phyloP scores from a whole-genome alignment of 2,329 filamentous ascomycete species.

The Colletotrichum coccodes region DNA sequence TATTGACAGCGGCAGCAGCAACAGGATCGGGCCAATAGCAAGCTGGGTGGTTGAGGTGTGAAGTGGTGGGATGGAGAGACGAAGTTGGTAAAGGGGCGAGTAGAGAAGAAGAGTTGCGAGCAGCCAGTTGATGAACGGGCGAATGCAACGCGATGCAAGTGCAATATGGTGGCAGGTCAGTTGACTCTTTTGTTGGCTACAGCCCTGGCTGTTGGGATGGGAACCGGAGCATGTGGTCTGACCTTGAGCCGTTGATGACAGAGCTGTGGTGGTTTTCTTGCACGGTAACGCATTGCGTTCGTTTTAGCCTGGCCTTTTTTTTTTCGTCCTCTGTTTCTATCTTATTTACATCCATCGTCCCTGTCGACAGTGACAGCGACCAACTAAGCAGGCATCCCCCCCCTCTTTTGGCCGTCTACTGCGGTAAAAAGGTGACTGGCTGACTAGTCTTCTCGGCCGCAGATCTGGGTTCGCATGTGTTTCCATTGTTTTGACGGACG shows the following conservation, averaged over 20 bases:
- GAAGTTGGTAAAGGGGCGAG: conserved; percentile 12
- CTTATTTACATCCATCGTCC: conserved; percentile 24
- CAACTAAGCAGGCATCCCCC: neutral
- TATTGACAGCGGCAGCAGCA: conserved; percentile 5
- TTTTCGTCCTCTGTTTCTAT: neutral
- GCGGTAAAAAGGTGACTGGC: neutral
- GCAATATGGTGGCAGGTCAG: conserved; percentile 17
- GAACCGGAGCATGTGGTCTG: conserved; percentile 32
- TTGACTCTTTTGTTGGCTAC: conserved; percentile 30
- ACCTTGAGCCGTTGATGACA: conserved; percentile 30
- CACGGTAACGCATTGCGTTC: conserved; percentile 1
- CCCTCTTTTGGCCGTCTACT: neutral
- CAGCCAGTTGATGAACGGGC: conserved; percentile 4
- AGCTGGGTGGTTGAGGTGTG: neutral
- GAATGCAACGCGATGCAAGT: conserved; percentile 2
- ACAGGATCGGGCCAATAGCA: conserved; percentile 17
- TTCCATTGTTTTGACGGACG: conserved; percentile 28
- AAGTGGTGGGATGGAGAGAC: conserved; percentile 13
- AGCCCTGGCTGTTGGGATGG: conserved; percentile 31
- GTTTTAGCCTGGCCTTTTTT: neutral
- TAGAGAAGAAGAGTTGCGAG: conserved; percentile 13
- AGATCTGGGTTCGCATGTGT: conserved; percentile 21
- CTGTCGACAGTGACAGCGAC: conserved; percentile 13
- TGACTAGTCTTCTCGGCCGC: neutral
- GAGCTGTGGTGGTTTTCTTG: conserved; percentile 19